Conservation (phyloP, 805 yeast genomes). For the Candida quercuum region DNA sequence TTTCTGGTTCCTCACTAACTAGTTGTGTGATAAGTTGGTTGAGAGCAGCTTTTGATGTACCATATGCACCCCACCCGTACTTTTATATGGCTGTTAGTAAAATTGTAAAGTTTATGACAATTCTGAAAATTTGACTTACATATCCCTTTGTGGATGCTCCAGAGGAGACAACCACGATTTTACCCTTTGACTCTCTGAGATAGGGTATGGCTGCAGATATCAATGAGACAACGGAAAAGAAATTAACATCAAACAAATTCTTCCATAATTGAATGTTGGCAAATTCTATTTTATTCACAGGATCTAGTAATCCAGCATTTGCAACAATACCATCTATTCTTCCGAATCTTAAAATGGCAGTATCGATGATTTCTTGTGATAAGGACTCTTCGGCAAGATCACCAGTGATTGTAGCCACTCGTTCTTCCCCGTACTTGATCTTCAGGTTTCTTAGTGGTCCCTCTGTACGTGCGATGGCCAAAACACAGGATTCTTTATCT, state of each 20-base stretch:
- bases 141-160: conserved; percentile 71
- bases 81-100: conserved; percentile 12
- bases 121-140: conserved; percentile 23
- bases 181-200: conserved; percentile 52
- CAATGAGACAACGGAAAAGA: conserved; percentile 67
- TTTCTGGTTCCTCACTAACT: conserved; percentile 58
- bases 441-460: conserved; percentile 39
- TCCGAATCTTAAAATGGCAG: conserved; percentile 48
- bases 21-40: conserved; percentile 69
- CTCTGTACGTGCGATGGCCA: conserved; percentile 70
- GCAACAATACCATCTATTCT: conserved; percentile 59
- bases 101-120: not conserved
- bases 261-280: conserved; percentile 58
- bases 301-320: conserved; percentile 81
- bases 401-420: conserved; percentile 50
- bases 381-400: conserved; percentile 48
- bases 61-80: conserved; percentile 88
- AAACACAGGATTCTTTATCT: conserved; percentile 36
- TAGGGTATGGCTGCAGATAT: conserved; percentile 51
- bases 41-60: conserved; percentile 86
- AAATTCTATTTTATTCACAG: conserved; percentile 54
- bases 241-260: conserved; percentile 64
- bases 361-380: conserved; percentile 33
- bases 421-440: conserved; percentile 37
- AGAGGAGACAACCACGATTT: conserved; percentile 75